Evolutionary conservation across 1,284 basidiomycete species (phyloP), one percentile per base, ranked within the genome.

Genomic region (Austropuccinia psidii): DNA sequence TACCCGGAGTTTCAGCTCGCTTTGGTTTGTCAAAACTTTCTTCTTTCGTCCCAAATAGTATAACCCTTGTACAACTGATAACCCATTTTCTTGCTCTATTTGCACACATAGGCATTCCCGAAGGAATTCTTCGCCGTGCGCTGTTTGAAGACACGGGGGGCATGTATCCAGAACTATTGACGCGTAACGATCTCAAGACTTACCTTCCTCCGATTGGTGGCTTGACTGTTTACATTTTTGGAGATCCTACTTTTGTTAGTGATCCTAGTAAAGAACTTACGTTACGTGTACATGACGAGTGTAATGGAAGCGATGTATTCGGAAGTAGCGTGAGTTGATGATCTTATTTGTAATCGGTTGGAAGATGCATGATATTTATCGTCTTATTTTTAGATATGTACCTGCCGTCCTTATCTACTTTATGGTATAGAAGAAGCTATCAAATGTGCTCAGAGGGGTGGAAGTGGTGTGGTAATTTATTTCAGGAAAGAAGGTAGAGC

Each of bases 101-200:
- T 27, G 45, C n/a, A 29, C 35, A 7, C 55, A 50, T 66, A 66
- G 21, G 75, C 45, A 62, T 81, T 62, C 89, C 90, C 0, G 95
- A 98, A 81, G 86, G 84, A 11, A 82, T 91, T 0, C 85, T 98
- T 9, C 87, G 94, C 39, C 85, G 94, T 24, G 90, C 91, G 0
- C 84, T 98, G 37, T 98, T 97, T 77, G 94, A 97, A 80, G 93
- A 97, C 75, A 91, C 90, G 0, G 93, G 93, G 77, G 93, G 93
- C 78, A 94, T 94, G 89, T 95, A 96, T 81, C 93, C 93, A 1
- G 94, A 98, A 78, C 86, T 98, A 58, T 88, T 98, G 77, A 97
- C 94, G 11, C 87, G 94, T 17, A 93, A 91, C 0, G 93, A 96
- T 80, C 89, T 98, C 83, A 94, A 95, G 80, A 86, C 93, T 29